phyloP scores from a whole-genome alignment of 176 grass and related monocot species.

The Lolium perenne region DNA sequence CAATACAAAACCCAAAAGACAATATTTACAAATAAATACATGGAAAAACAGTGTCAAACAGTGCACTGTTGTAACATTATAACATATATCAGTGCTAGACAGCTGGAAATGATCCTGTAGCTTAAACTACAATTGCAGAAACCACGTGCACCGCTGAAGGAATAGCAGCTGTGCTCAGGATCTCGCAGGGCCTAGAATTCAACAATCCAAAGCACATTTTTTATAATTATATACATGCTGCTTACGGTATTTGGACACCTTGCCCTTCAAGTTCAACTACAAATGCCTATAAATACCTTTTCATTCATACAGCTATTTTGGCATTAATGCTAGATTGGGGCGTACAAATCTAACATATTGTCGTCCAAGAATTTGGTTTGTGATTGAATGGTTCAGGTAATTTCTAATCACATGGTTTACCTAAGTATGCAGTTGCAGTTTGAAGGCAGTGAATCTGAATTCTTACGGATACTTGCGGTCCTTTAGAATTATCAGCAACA shows the following conservation, averaged over 20 bases:
- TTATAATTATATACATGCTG: not conserved
- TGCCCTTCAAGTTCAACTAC: slow-evolving; percentile 21
- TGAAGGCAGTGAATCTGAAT: not conserved
- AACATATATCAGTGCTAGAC: not conserved
- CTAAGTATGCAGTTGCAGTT: slow-evolving; percentile 13
- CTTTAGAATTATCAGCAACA: slow-evolving; percentile 9
- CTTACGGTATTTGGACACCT: not conserved
- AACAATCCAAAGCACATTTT: not conserved
- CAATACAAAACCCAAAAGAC: slow-evolving; percentile 1
- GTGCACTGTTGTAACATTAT: not conserved
- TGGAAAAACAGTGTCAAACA: slow-evolving; percentile 3
- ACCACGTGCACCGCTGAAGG: not conserved
- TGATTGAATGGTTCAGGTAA: not conserved
- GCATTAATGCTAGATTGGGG: slow-evolving; percentile 22
- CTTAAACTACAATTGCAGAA: slow-evolving; percentile 36
- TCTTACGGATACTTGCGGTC: not conserved
- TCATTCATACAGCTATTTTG: slow-evolving; percentile 3
- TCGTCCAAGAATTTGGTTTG: not conserved
- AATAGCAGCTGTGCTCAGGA: not conserved
- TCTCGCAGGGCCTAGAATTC: not conserved
- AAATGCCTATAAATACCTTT: not conserved
- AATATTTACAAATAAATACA: slow-evolving; percentile 14
- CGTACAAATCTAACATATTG: slow-evolving; percentile 5
- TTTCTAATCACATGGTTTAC: not conserved
- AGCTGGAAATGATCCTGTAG: slow-evolving; percentile 37